Percentiles rank a stretch among this genome's conserved stretches.
phyloP scores from a whole-genome alignment of 2,329 filamentous ascomycete genomes.

The Aspergillus luchuensis region DNA sequence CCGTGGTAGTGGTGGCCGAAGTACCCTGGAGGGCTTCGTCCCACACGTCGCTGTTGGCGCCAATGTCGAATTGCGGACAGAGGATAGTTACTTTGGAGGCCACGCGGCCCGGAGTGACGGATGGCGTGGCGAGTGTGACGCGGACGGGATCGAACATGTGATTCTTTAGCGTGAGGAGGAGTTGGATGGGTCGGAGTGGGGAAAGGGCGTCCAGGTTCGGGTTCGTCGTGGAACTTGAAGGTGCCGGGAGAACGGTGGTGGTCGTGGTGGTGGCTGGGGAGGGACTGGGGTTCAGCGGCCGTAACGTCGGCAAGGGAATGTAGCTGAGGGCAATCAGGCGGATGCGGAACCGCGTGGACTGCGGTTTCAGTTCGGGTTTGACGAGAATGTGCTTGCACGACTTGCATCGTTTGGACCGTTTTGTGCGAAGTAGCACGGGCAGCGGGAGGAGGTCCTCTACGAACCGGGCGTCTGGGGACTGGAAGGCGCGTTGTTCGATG shows the following conservation, averaged over 20 bases:
- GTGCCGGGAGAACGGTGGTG: conserved; percentile 15
- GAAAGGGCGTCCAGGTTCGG: conserved; percentile 52
- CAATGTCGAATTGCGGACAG: conserved; percentile 91
- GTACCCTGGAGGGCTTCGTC: conserved; percentile 76
- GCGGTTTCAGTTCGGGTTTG: conserved; percentile 88
- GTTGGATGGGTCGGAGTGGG: conserved; percentile 65
- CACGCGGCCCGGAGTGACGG: conserved; percentile 74
- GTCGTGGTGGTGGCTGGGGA: conserved; percentile 20
- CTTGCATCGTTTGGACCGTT: conserved; percentile 90
- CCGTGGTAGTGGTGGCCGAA: conserved; percentile 36
- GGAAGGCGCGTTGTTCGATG: conserved; percentile 53
- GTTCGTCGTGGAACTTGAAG: conserved; percentile 37
- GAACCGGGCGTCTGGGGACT: conserved; percentile 61
- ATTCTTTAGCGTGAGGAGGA: conserved; percentile 87
- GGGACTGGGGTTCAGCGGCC: conserved; percentile 58
- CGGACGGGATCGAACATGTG: conserved; percentile 89
- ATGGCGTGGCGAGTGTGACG: conserved; percentile 83
- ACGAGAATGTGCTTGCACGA: conserved; percentile 92
- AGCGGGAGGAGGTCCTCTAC: conserved; percentile 76
- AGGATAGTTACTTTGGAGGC: conserved; percentile 83
- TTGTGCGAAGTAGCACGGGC: conserved; percentile 81
- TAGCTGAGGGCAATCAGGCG: conserved; percentile 84
- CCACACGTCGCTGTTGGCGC: conserved; percentile 90
- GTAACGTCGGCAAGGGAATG: conserved; percentile 74
- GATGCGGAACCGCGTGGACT: conserved; percentile 88